Base-by-base conservation (phyloP, 257 asterid species). In the Cruciata laevipes region DNA sequence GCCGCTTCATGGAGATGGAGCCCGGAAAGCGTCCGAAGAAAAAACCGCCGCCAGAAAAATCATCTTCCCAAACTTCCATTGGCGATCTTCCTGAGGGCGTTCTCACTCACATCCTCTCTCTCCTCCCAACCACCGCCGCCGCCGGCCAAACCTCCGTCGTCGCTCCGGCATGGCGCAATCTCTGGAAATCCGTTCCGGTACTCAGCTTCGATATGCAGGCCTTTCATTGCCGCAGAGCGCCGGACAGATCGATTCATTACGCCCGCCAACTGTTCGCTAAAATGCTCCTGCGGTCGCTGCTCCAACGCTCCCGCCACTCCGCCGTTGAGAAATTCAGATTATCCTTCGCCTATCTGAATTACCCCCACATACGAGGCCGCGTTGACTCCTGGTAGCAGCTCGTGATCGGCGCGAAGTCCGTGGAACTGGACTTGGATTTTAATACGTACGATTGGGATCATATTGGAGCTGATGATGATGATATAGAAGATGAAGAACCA, bases 21-120 rank as follows among this genome's bases (percentile, higher is more conserved):
- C 13, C 30, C 11, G n/a, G 10, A 4, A 6, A 16, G 27, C 59
- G 10, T n/a, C 59, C 0, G 40, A 35, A 6, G 10, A 6, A 4
- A 4, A 53, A 53, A 35, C 40, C 40, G 40, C 21, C 7, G n/a
- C 13, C 30, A 6, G 24, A n/a, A 17, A 12, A 0, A 3, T n/a
- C 59, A 7, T n/a, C 24, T 16, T 17, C 24, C 5, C 20, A 30
- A 16, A n/a, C 66, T 5, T 14, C 49, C 66, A 61, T 61, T 16
- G 13, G 33, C 2, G 66, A 61, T 37, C 47, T 31, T n/a, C 66
- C 25, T 0, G 49, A n/a, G 27, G 2, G 0, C 27, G 7, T 61
- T 38, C 66, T 61, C 30, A 6, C 17, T 44, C 44, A 32, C 49
- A 61, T 61, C 13, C 66, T 61, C 49, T 61, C 66, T 14, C 33